Percentiles rank a stretch among this genome's conserved stretches.
Conservation (phyloP, 2,329 filamentous ascomycete species). For the Fusarium hainanense region DNA sequence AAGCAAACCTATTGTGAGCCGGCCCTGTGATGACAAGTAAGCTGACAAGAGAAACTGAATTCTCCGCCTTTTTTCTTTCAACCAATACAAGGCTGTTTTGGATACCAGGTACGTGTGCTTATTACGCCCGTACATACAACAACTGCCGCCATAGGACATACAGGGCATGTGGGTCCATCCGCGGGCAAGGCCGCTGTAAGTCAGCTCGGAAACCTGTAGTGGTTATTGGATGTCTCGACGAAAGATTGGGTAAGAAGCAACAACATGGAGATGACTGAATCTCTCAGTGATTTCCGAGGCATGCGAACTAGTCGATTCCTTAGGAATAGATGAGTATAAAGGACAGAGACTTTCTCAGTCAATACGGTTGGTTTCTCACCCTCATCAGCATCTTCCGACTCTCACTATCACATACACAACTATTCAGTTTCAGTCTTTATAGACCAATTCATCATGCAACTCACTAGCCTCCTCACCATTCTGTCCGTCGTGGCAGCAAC, state of each 20-base stretch:
- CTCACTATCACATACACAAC: accelerated
- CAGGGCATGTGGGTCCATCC: not conserved
- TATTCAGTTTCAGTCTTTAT: not conserved
- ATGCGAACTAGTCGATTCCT: accelerated
- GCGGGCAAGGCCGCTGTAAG: not conserved
- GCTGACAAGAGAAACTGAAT: not conserved
- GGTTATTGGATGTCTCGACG: not conserved
- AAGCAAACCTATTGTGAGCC: not conserved
- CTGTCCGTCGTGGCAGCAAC: not conserved
- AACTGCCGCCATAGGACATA: accelerated
- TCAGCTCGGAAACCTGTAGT: not conserved
- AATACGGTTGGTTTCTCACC: no score
- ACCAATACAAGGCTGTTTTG: not conserved
- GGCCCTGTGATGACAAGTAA: accelerated
- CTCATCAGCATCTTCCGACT: no score
- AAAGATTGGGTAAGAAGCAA: not conserved
- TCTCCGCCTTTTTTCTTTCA: accelerated
- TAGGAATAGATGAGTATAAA: not conserved
- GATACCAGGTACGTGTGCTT: not conserved
- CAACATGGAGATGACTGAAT: no score
- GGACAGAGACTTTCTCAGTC: no score
- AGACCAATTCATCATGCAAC: not conserved
- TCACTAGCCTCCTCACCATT: not conserved
- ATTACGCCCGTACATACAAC: not conserved
- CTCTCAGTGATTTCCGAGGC: no score